Percentiles rank a stretch among this genome's conserved stretches.
These are phyloP conservation scores for Eleusine coracana DNA, from an alignment of 176 grass and related monocot species.

Conservation along the genomic window DNA sequence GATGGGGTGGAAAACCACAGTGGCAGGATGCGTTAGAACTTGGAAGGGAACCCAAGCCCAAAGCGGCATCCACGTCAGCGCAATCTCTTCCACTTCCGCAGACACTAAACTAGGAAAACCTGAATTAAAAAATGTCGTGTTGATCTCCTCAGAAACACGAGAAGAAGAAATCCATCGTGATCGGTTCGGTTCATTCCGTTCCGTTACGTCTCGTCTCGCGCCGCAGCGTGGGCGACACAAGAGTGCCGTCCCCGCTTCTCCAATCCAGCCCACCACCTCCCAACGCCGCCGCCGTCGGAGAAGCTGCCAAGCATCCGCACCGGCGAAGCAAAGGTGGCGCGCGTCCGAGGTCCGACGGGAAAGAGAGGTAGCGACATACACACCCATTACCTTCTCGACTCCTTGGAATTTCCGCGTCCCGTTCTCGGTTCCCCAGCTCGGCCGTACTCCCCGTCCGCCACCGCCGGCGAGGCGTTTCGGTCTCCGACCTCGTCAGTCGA, in stretches of 20 bases:
- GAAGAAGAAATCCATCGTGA: background rate
- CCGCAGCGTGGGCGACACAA: background rate
- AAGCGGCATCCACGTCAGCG: background rate
- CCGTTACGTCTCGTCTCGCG: background rate
- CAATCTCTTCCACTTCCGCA: background rate
- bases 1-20: background rate
- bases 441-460: background rate
- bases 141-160: background rate
- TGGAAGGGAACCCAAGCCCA: background rate
- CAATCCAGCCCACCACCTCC: background rate
- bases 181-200: background rate
- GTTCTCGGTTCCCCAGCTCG: background rate
- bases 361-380: background rate
- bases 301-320: background rate
- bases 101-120: background rate
- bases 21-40: background rate
- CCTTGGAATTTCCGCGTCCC: background rate
- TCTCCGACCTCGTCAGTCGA: background rate
- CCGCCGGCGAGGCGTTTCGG: background rate
- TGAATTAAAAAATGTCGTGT: background rate
- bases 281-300: background rate
- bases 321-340: background rate
- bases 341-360: background rate
- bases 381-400: background rate
- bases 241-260: constrained; percentile 15